A percentile compares a stretch with the other conserved stretches of the same genome.
Evolutionary conservation across 2,329 filamentous ascomycete genomes (phyloP).

Genomic region (Xylaria multiplex): DNA sequence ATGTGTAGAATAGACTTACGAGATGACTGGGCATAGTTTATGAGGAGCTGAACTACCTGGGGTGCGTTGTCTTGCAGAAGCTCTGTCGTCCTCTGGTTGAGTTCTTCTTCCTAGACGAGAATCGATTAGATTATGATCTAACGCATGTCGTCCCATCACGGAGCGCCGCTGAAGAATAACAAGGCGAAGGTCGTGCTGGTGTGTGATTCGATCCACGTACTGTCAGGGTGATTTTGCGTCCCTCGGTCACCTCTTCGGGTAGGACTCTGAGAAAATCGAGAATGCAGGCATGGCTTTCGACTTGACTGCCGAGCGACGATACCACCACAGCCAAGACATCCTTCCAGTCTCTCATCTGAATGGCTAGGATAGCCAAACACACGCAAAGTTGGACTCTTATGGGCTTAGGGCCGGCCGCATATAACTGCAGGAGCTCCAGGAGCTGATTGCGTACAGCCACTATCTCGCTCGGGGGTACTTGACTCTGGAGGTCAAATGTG

Average conservation of each 20-base stretch:
- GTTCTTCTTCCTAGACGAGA: constrained; percentile 88
- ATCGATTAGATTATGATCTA: constrained; percentile 58
- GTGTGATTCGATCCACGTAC: constrained; percentile 79
- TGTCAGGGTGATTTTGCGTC: constrained; percentile 98
- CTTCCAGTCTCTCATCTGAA: constrained; percentile 96
- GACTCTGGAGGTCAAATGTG: constrained; percentile 88
- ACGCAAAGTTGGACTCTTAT: constrained; percentile 94
- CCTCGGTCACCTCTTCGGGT: constrained; percentile 98
- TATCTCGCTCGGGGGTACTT: constrained; percentile 81
- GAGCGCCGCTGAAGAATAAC: constrained; percentile 43
- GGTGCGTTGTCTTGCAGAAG: constrained; percentile 89
- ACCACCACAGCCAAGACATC: constrained; percentile 88
- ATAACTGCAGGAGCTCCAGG: constrained; percentile 81
- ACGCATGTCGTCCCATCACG: constrained; percentile 47
- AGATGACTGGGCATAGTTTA: constrained; percentile 91
- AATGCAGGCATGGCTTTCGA: constrained; percentile 84
- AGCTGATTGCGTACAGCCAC: constrained; percentile 84
- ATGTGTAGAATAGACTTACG: constrained; percentile 62
- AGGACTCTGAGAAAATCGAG: constrained; percentile 96
- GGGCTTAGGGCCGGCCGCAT: constrained; percentile 82
- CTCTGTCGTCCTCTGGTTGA: constrained; percentile 84
- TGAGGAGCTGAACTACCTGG: constrained; percentile 86
- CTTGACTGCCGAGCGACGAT: constrained; percentile 77
- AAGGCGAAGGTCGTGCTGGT: constrained; percentile 55
- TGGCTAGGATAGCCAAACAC: constrained; percentile 91